Base-by-base conservation (phyloP, 257 asterid species). In the Nicotiana noctiflora region DNA sequence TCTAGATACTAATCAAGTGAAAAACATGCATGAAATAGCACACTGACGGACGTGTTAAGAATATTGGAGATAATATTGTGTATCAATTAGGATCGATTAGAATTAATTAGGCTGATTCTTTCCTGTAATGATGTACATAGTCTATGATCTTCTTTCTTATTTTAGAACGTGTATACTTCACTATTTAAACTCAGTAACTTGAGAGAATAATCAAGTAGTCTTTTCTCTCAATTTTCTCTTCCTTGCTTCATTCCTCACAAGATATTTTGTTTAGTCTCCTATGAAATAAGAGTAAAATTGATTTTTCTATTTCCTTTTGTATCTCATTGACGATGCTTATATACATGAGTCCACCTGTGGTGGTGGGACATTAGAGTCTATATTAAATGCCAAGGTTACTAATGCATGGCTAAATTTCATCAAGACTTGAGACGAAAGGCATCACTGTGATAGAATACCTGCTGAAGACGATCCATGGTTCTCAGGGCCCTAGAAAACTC, bases 401-500 rank as follows among this genome's bases (percentile, higher is more conserved):
- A 74, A 74, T 49, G 61, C 11, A 46, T 23, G 61, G 14, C 44
- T n/a, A 25, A 49, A 25, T 74, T 49, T 29, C 78, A 72, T 6
- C 2, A 72, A 23, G 77, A 72, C 40, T 6, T 6, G 77, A 40
- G 57, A 68, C 2, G 1, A 72, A 74, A 74, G 2, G 51, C 79
- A 14, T 74, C 61, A 74, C 61, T 17, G 32, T 46, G 37, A 49
- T 15, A 74, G 17, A 74, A 1, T 32, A 93, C 98, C 98, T 91
- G 98, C 85, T 92, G 98, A 83, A 91, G 92, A 84, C 81, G 96
- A 83, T 93, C 98, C 93, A 82, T 91, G 77, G 96, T 93, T 89
- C 98, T 86, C 83, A 93, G 79, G 27, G 98, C 91, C 83, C 97
- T 89, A 63, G 96, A 87, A 84, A 93, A 90, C 86, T 93, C 98